Base-by-base conservation (phyloP, 495 filamentous ascomycete genomes). In the Aspergillus taichungensis region DNA sequence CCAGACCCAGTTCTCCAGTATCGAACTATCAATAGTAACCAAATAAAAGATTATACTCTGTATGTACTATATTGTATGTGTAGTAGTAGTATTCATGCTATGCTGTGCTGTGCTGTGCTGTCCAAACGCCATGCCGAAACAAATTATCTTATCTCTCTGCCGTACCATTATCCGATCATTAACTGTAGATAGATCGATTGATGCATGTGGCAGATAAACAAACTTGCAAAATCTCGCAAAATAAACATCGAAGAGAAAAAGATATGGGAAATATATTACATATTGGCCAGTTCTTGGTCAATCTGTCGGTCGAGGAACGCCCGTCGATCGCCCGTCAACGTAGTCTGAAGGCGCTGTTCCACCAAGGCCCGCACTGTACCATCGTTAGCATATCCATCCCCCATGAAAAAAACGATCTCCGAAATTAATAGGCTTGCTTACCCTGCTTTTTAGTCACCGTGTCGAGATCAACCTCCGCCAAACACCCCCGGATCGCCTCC, bases 381-480 rank as follows among this genome's bases (percentile, higher is more conserved):
- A 13, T 31, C 9, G 46, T 54, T 57, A 59, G 60, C 46, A 41
- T 60, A 37, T 51, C 36, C 44, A 37, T 14, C 28, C 8, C 1
- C 12, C 10, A 12, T 9, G 34, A 5, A 11, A 6, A 32, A 10
- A 45, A 11, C 5, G 13, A 32, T 27, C 11, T 33, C 33, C 1
- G 34, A 14, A 30, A 13, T 35, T 8, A 14, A 36, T 28, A 36
- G n/a, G n/a, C n/a, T n/a, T n/a, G 62, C 69, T 68, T 68, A 73
- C 82, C 73, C 74, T 97, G 92, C 69, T 97, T 98, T 80, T 98
- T 98, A 12, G 92, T 98, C 30, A 98, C 88, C 11, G 74, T 90
- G 61, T 98, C 92, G 13, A 98, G 67, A 66, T 98, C 89, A 3
- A 95, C 89, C 57, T 95, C 91, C n/a, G 76, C 67, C 48, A 98